Evolutionary conservation across 768 basidiomycete species (phyloP).

Genomic region (Mycena indigotica): DNA sequence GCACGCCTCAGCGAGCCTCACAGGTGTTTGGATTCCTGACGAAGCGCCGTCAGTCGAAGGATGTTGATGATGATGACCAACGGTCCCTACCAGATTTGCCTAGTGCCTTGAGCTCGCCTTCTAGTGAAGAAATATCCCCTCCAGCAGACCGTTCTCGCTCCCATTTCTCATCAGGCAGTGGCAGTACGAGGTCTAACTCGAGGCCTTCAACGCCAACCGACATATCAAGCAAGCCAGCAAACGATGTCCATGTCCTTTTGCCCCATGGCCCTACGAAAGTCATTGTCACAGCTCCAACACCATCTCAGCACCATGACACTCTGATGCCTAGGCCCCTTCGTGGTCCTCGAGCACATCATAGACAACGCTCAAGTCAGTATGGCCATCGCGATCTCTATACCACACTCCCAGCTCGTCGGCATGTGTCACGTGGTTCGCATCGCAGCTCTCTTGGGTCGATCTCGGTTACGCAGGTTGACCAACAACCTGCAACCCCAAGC

Average conservation of each 20-base stretch:
- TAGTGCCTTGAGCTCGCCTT: conserved; percentile 45
- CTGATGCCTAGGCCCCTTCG: conserved; percentile 29
- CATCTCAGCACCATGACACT: conserved; percentile 37
- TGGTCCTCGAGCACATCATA: conserved; percentile 40
- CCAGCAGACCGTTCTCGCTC: conserved; percentile 17
- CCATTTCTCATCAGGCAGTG: conserved; percentile 36
- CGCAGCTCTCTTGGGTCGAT: conserved; percentile 3
- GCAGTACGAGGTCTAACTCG: conserved; percentile 15
- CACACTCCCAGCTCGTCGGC: conserved; percentile 29
- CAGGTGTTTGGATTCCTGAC: conserved; percentile 76
- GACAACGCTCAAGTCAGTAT: conserved; percentile 32
- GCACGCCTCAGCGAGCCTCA: conserved; percentile 68
- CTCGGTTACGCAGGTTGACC: conserved; percentile 20
- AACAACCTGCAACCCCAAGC: conserved; percentile 11
- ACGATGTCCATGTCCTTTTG: conserved; percentile 46
- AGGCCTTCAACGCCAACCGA: conserved; percentile 24
- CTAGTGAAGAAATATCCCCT: conserved; percentile 31
- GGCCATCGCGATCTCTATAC: conserved; percentile 31
- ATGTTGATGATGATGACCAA: conserved; percentile 37
- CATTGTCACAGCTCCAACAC: conserved; percentile 57
- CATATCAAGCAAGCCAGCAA: conserved; percentile 11
- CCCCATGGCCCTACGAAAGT: conserved; percentile 49
- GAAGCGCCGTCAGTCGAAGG: conserved; percentile 41
- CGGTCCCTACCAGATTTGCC: conserved; percentile 41
- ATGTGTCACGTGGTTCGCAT: conserved; percentile 9